Conservation (phyloP, 495 filamentous ascomycete species). For the Hypoxylon perforatum region DNA sequence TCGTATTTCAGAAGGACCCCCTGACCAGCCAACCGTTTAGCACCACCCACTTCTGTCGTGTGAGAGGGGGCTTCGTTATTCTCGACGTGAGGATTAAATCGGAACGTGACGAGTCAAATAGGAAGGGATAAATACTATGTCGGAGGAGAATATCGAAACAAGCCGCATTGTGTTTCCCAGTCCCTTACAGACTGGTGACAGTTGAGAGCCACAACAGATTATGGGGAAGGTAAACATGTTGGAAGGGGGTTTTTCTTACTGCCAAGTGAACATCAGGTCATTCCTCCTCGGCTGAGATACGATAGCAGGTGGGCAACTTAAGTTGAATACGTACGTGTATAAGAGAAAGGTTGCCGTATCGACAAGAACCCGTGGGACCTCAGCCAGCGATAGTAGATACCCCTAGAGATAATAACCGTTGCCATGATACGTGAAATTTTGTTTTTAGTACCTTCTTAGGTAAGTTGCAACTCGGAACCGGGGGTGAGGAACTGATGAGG, state of each 20-base stretch:
- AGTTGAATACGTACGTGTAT: background rate
- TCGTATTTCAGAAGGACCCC: conserved; percentile 37
- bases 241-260: background rate
- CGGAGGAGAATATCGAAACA: conserved; percentile 1
- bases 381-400: conserved; percentile 15
- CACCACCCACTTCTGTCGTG: conserved; percentile 18
- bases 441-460: conserved; percentile 28
- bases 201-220: too few relatives aligned
- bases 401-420: conserved; percentile 31
- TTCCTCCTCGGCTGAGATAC: too few relatives aligned
- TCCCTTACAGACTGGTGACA: too few relatives aligned
- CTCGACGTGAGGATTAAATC: conserved; percentile 18
- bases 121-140: background rate
- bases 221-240: background rate
- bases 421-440: conserved; percentile 28
- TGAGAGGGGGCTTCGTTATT: conserved; percentile 4
- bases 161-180: background rate
- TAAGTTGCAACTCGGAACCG: conserved; percentile 21
- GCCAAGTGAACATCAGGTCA: too few relatives aligned
- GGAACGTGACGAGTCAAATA: conserved; percentile 11
- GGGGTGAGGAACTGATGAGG: conserved; percentile 4
- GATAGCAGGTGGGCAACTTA: background rate
- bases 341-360: conserved; percentile 15
- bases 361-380: conserved; percentile 15
- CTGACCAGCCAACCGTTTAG: conserved; percentile 24